Evolutionary conservation across 2,329 filamentous ascomycete genomes (phyloP).

Genomic region (Capronia coronata): DNA sequence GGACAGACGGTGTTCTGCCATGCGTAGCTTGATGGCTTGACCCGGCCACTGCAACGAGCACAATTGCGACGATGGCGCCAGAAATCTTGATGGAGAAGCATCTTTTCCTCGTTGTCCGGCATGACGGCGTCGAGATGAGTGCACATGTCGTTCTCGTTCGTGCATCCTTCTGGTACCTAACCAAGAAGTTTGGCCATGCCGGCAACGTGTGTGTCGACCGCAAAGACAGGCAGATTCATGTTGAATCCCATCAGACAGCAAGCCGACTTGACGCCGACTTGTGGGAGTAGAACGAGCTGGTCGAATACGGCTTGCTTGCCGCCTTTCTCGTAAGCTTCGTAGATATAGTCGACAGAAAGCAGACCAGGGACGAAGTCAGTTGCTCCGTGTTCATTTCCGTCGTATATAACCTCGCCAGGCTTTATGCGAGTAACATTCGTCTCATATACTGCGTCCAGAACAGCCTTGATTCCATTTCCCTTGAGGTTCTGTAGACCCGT

Average conservation of each 20-base stretch:
- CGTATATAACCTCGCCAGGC: slow-evolving; percentile 9
- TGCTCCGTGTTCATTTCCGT: slow-evolving; percentile 13
- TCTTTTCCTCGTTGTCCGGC: slow-evolving; percentile 53
- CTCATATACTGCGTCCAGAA: slow-evolving; percentile 16
- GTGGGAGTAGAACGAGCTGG: slow-evolving; percentile 35
- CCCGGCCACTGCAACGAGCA: slow-evolving; percentile 50
- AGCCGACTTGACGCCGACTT: slow-evolving; percentile 59
- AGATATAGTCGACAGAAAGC: slow-evolving; percentile 28
- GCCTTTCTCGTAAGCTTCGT: slow-evolving; percentile 9
- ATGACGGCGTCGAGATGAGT: slow-evolving; percentile 54
- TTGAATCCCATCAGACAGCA: slow-evolving; percentile 60
- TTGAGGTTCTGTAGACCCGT: slow-evolving; percentile 17
- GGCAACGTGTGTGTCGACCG: slow-evolving; percentile 62
- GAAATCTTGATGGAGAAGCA: slow-evolving; percentile 56
- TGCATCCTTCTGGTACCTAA: slow-evolving; percentile 50
- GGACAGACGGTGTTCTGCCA: slow-evolving; percentile 49
- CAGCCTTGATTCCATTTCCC: slow-evolving; percentile 12
- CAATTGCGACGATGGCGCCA: slow-evolving; percentile 58
- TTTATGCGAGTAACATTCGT: slow-evolving; percentile 10
- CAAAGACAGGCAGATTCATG: slow-evolving; percentile 55
- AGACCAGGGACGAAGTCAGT: slow-evolving; percentile 26
- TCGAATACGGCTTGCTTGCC: slow-evolving; percentile 24
- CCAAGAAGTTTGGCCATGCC: slow-evolving; percentile 56
- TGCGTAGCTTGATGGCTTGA: slow-evolving; percentile 54
- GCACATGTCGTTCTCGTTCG: slow-evolving; percentile 18